phyloP scores from a whole-genome alignment of 306 rosid species.

The Hylodesmum podocarpum region DNA sequence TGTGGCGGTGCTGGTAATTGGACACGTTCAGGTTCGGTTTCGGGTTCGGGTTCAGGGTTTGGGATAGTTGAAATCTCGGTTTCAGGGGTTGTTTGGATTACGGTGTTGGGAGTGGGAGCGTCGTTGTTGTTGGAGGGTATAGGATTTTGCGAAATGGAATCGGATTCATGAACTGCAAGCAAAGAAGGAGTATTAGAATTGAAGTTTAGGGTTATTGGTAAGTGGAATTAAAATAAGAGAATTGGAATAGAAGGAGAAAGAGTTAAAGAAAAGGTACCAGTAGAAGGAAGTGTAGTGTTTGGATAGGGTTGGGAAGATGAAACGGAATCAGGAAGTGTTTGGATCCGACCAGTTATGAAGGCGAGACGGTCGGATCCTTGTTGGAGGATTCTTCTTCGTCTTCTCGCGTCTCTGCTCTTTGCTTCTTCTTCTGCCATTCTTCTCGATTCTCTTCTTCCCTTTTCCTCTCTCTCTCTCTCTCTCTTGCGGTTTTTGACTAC shows the following conservation, averaged over 20 bases:
- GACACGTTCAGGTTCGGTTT: background rate
- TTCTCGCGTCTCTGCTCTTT: constrained; percentile 52
- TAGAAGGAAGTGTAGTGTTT: constrained; percentile 8
- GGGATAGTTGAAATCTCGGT: constrained; percentile 24
- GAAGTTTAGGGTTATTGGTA: background rate
- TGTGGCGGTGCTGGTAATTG: background rate
- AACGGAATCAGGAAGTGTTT: constrained; percentile 6
- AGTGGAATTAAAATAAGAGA: background rate
- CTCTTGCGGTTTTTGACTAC: background rate
- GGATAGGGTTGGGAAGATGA: constrained; percentile 5
- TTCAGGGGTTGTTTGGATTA: constrained; percentile 18
- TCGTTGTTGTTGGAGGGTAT: constrained; percentile 17
- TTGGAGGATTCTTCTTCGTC: constrained; percentile 64
- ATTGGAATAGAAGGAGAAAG: background rate
- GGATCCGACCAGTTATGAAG: constrained; percentile 68
- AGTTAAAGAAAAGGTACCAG: constrained; percentile 41
- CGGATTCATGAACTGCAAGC: constrained; percentile 42
- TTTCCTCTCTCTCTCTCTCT: background rate
- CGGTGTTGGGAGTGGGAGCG: background rate
- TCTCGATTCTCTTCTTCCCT: background rate
- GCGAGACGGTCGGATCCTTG: constrained; percentile 82
- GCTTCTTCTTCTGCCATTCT: constrained; percentile 51
- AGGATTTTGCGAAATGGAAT: constrained; percentile 32
- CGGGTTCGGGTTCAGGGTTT: constrained; percentile 35
- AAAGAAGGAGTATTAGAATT: background rate